These are phyloP conservation scores for Auriscalpium microsporum DNA, from an alignment of 768 basidiomycete genomes.

Conservation along the genomic window DNA sequence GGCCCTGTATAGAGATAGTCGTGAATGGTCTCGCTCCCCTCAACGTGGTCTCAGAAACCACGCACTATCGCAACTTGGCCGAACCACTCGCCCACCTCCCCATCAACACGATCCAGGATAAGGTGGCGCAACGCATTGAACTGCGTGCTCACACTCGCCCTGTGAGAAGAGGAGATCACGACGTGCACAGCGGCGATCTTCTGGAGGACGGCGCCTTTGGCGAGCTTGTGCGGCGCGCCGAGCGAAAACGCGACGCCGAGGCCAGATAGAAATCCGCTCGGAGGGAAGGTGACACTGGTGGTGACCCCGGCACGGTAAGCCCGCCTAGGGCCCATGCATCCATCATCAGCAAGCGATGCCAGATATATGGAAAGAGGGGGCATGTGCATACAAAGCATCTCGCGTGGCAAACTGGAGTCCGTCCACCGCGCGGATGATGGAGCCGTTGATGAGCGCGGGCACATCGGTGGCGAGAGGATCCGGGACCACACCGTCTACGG, in stretches of 20 bases:
- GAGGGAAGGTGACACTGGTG: constrained; percentile 23
- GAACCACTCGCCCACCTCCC: constrained; percentile 26
- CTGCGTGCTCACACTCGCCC: constrained; percentile 63
- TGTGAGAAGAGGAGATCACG: constrained; percentile 23
- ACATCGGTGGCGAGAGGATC: constrained; percentile 43
- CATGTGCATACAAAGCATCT: constrained; percentile 58
- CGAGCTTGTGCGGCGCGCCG: constrained; percentile 31
- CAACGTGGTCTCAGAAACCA: not conserved
- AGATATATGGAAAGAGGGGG: not conserved
- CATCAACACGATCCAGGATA: constrained; percentile 35
- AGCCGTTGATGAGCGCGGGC: constrained; percentile 44
- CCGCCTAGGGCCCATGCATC: constrained; percentile 30
- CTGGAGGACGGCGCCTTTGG: constrained; percentile 34
- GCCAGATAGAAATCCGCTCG: constrained; percentile 27
- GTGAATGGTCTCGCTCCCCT: too few relatives aligned
- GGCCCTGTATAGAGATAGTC: constrained; percentile 34
- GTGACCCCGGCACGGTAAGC: constrained; percentile 53
- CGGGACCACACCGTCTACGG: constrained; percentile 54
- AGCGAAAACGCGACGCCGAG: constrained; percentile 38
- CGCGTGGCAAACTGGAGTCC: constrained; percentile 64
- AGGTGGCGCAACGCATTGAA: constrained; percentile 62
- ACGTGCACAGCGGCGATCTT: constrained; percentile 38
- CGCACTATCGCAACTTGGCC: constrained; percentile 26
- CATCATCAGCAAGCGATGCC: too few relatives aligned
- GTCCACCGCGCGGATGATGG: constrained; percentile 60